Evolutionary conservation across 257 asterid species (phyloP).

Genomic region (Solanum dulcamara): DNA sequence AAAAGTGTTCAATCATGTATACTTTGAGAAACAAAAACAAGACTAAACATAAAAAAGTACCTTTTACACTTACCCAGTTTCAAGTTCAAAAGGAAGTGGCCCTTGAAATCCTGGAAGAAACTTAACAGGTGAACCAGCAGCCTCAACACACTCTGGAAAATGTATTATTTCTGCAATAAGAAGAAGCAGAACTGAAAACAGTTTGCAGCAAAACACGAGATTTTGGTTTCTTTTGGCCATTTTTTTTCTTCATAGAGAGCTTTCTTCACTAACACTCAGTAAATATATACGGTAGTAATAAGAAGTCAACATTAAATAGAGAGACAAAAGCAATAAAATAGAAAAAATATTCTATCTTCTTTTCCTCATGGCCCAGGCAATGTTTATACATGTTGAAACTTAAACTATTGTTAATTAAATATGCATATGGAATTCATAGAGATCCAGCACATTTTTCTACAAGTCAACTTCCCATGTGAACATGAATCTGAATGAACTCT

Average conservation of each 20-base stretch:
- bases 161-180: background rate
- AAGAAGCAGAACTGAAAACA: background rate
- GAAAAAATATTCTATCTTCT: background rate
- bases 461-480: background rate
- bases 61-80: conserved; percentile 17
- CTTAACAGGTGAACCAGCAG: conserved; percentile 1
- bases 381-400: background rate
- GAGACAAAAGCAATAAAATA: background rate
- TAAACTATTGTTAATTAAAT: background rate
- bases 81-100: conserved; percentile 24
- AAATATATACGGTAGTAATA: background rate
- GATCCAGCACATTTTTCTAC: background rate
- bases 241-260: background rate
- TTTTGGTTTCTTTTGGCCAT: background rate
- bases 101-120: conserved; percentile 20
- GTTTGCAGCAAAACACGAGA: background rate
- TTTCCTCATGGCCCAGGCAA: background rate
- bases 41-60: background rate
- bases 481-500: background rate
- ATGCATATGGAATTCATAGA: background rate
- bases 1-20: background rate
- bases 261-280: background rate
- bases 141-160: background rate
- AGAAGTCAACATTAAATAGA: background rate
- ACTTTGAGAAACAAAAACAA: background rate